Conservation (phyloP, 257 asterid species). For the Parsonsia alboflavescens region DNA sequence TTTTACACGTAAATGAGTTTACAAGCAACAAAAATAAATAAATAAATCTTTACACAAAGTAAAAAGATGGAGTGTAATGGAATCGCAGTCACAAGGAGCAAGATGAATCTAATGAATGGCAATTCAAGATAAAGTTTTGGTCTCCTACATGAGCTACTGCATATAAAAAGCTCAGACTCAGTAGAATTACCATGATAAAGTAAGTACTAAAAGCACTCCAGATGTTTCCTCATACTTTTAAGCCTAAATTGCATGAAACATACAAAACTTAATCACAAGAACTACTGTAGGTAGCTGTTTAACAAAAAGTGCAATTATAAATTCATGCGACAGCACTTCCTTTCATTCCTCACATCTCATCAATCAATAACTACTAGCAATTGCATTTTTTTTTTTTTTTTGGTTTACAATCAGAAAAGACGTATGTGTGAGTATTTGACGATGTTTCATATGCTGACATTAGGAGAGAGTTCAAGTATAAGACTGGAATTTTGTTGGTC, state of each 20-base stretch:
- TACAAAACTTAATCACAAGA: not conserved
- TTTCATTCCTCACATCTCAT: not conserved
- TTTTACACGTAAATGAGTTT: not conserved
- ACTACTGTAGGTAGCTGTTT: not conserved
- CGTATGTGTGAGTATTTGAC: too few species aligned
- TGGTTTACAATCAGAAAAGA: not conserved
- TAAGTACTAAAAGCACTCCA: too few species aligned
- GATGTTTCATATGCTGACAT: not conserved
- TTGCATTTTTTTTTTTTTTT: too few species aligned
- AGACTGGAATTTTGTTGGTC: not conserved
- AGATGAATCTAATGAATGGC: constrained; percentile 34
- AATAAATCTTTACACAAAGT: too few species aligned
- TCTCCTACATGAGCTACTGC: constrained; percentile 25
- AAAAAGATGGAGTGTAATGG: too few species aligned
- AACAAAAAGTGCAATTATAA: not conserved
- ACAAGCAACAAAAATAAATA: not conserved
- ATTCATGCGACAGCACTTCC: not conserved
- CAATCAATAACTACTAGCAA: not conserved
- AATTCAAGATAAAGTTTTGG: constrained; percentile 40
- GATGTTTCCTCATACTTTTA: not conserved
- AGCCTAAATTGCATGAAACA: not conserved
- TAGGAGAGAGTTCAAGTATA: not conserved
- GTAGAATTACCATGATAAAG: too few species aligned
- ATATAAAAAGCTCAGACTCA: not conserved
- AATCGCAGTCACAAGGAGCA: constrained; percentile 17